A percentile compares a stretch with the other conserved stretches of the same genome.
Evolutionary conservation across 2,329 filamentous ascomycete species (phyloP).

Genomic region (Aaosphaeria arxii): DNA sequence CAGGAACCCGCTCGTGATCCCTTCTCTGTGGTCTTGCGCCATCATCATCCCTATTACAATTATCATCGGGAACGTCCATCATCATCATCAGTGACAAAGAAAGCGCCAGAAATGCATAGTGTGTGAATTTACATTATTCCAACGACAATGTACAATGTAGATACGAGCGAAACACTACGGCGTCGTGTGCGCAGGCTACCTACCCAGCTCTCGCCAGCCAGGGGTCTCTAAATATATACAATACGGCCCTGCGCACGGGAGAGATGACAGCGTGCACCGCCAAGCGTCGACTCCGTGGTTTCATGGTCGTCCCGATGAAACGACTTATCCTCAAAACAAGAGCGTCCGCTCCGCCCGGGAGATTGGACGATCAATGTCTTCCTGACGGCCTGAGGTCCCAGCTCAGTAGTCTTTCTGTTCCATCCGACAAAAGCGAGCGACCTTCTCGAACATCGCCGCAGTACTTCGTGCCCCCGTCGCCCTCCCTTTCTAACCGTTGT

Average conservation of each 20-base stretch:
- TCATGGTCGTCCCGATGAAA: conserved; percentile 31
- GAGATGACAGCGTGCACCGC: conserved; percentile 32
- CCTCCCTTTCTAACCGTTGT: conserved; percentile 20
- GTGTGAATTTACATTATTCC: too few relatives aligned
- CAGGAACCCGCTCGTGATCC: conserved; percentile 10
- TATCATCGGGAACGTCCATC: too few relatives aligned
- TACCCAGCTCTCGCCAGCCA: conserved; percentile 2
- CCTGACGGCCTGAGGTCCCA: conserved; percentile 34
- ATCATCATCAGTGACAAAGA: too few relatives aligned
- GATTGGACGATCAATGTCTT: conserved; percentile 41
- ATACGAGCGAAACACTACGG: too few relatives aligned
- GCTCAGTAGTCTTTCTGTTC: conserved; percentile 24
- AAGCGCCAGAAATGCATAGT: too few relatives aligned
- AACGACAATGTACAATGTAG: too few relatives aligned
- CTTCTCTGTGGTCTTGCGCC: neutral
- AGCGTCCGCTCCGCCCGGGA: conserved; percentile 37
- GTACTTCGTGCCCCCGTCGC: conserved; percentile 17
- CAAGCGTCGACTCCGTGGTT: conserved; percentile 33
- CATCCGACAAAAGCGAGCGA: conserved; percentile 29
- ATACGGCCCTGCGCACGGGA: conserved; percentile 20
- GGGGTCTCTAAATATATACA: conserved; percentile 27
- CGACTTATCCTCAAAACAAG: conserved; percentile 38
- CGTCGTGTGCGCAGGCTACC: too few relatives aligned
- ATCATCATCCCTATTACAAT: too few relatives aligned
- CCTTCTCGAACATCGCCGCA: conserved; percentile 32